Base-by-base conservation (phyloP, 1,284 basidiomycete genomes). In the Sphagnurus paluster region DNA sequence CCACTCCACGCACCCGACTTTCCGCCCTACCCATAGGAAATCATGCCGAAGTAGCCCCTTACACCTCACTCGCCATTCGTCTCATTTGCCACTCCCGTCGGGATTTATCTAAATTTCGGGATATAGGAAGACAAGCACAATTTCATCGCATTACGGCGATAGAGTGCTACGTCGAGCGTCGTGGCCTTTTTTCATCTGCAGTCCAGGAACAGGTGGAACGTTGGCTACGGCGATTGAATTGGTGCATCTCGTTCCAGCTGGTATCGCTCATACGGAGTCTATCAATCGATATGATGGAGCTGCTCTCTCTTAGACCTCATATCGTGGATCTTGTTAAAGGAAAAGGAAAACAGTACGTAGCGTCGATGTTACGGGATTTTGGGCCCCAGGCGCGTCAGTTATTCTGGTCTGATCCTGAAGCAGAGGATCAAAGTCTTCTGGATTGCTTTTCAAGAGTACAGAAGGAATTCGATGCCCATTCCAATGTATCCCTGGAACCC, bases 231-330 rank as follows among this genome's bases (percentile, higher is more conserved):
- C 42, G 43, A n/a, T 56, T 80, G 6, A 60, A 70, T 13, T 81
- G 77, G 74, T 59, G 50, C 32, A 68, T 82, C 11, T 71, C 78
- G 3, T 83, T 81, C 54, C 81, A 84, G 55, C 60, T 82, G 16
- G 74, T 79, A 52, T 68, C 72, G 0, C 57, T 84, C 2, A 49
- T 77, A 2, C 67, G 68, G 4, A 67, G 62, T 21, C 52, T 68
- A 33, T 46, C 63, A 17, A 60, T 80, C 30, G 76, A 81, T 54
- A 61, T 74, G 35, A 56, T 50, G 16, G 80, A 84, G 57, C 61
- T 80, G 23, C 58, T 79, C 14, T 49, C 49, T 1, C 63, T 83
- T 24, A 61, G 69, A 11, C 64, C 66, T 0, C 36, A 54, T n/a
- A 67, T 82, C 25, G 50, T 61, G 0, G 10, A 46, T 0, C 47